Percentiles rank a stretch among this genome's conserved stretches.
Conservation (phyloP, 257 asterid genomes). For the Nicotiana tomentosiformis region DNA sequence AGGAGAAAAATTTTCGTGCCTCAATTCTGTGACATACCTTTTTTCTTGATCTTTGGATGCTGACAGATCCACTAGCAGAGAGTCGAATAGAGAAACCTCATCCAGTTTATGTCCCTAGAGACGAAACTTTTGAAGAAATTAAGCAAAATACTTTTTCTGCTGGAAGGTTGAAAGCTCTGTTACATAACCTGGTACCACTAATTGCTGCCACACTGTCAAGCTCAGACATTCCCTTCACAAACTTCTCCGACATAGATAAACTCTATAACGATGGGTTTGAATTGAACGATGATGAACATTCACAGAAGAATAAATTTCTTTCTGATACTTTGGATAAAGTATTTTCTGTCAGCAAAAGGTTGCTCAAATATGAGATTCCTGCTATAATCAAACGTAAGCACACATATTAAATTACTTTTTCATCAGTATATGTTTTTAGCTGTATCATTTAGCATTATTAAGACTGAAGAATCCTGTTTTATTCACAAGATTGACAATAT, state of each 20-base stretch:
- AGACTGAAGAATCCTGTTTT: not conserved
- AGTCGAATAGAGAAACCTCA: constrained; percentile 74
- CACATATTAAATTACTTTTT: not conserved
- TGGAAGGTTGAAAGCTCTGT: constrained; percentile 72
- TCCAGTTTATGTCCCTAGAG: constrained; percentile 88
- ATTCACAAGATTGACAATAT: not conserved
- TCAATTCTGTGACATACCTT: not conserved
- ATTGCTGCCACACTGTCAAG: constrained; percentile 56
- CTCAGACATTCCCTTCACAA: constrained; percentile 72
- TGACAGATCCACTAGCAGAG: constrained; percentile 55
- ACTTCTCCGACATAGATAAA: constrained; percentile 72
- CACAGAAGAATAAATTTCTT: constrained; percentile 18
- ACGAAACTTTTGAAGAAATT: constrained; percentile 82
- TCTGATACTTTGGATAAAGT: constrained; percentile 31
- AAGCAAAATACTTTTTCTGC: constrained; percentile 74
- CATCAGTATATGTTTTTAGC: not conserved
- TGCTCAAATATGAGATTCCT: constrained; percentile 78
- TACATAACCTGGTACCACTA: constrained; percentile 80
- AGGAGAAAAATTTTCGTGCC: not conserved
- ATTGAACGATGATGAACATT: constrained; percentile 37
- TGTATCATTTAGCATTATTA: not conserved
- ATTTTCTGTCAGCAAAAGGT: constrained; percentile 52
- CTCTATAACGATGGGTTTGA: constrained; percentile 52
- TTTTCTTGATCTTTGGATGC: not conserved
- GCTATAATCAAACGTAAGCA: constrained; percentile 62